phyloP scores from a whole-genome alignment of 1,139 yeast genomes.

The Lodderomyces metapsilosis region DNA sequence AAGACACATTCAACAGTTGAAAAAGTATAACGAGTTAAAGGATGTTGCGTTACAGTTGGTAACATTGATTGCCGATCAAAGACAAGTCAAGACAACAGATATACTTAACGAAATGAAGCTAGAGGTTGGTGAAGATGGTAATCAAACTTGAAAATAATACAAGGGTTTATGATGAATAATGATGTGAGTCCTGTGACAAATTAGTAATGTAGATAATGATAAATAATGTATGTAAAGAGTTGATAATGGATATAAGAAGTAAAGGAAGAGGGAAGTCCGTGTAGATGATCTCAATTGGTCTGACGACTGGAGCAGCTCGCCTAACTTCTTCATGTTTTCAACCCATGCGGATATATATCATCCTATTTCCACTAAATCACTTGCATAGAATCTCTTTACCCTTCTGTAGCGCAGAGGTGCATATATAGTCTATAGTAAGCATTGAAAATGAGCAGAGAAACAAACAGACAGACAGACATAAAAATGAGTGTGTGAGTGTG shows the following conservation, averaged over 20 bases:
- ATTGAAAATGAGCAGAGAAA: too few relatives aligned
- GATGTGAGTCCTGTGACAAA: neutral
- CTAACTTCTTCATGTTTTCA: too few relatives aligned
- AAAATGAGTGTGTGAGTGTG: too few relatives aligned
- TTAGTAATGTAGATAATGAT: neutral
- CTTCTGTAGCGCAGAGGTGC: too few relatives aligned
- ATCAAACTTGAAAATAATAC: neutral
- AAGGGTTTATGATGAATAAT: too few relatives aligned
- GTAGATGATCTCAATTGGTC: too few relatives aligned
- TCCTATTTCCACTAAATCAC: too few relatives aligned
- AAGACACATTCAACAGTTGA: conserved; percentile 42
- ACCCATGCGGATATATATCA: too few relatives aligned
- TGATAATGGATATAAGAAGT: neutral
- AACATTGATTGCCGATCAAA: conserved; percentile 50
- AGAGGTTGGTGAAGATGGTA: conserved; percentile 1
- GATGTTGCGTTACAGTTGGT: conserved; percentile 51
- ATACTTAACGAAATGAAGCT: conserved; percentile 28
- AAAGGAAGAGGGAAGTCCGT: neutral
- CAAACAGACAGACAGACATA: too few relatives aligned
- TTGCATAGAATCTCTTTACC: too few relatives aligned
- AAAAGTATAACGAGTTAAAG: conserved; percentile 48
- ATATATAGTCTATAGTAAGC: too few relatives aligned
- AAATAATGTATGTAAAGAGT: neutral
- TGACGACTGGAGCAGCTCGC: neutral
- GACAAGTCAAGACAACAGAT: conserved; percentile 40